Evolutionary conservation across 306 rosid genomes (phyloP).

Genomic region (Carpinus fangiana): DNA sequence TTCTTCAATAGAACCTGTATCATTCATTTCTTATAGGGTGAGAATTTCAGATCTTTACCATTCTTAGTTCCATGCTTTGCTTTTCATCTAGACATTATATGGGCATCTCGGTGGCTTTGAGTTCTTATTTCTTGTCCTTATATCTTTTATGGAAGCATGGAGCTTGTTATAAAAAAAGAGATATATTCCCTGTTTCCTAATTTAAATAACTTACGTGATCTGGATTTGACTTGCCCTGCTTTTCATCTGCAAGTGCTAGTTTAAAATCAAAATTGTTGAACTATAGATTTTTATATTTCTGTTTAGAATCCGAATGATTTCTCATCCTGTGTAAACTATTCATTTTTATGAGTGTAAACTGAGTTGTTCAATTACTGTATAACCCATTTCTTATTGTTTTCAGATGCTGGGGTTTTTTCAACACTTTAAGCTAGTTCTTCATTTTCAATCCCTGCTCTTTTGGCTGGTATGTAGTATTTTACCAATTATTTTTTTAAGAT

Average conservation of each 20-base stretch:
- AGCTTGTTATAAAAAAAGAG: background rate
- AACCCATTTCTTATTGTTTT: conserved; percentile 29
- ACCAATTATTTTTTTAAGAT: conserved; percentile 1
- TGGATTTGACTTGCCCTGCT: background rate
- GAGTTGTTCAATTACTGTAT: conserved; percentile 15
- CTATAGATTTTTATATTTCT: background rate
- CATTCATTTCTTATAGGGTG: too few species aligned
- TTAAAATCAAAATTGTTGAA: background rate
- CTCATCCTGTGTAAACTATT: background rate
- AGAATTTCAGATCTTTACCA: too few species aligned
- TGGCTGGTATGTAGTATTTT: conserved; percentile 76
- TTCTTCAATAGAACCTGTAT: too few species aligned
- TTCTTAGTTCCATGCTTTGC: too few species aligned
- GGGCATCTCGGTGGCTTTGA: too few species aligned
- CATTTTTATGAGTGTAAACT: background rate
- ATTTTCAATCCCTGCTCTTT: conserved; percentile 78
- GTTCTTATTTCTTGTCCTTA: too few species aligned
- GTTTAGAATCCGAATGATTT: background rate
- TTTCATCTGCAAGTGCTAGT: background rate
- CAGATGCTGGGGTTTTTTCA: conserved; percentile 92
- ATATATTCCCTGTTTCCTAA: background rate
- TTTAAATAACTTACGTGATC: background rate
- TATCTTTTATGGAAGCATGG: background rate
- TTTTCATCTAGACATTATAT: too few species aligned
- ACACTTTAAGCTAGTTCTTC: conserved; percentile 81